Percentiles rank a stretch among this genome's conserved stretches.
phyloP scores from a whole-genome alignment of 805 yeast species.

The Candida nonsorbophila region DNA sequence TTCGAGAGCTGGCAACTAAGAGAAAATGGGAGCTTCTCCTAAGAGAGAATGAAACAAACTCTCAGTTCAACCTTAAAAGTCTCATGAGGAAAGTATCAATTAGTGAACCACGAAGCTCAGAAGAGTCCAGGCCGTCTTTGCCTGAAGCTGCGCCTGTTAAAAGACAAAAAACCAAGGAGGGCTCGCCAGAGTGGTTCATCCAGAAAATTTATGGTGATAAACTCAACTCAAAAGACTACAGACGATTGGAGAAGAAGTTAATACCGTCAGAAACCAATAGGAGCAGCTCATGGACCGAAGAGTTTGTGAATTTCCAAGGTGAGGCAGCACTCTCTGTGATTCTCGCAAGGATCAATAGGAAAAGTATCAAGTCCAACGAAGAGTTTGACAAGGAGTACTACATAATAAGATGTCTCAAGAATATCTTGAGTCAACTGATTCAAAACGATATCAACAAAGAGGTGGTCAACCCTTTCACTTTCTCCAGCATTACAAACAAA shows the following conservation, averaged over 20 bases:
- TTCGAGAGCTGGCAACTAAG: conserved; percentile 26
- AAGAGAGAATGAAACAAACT: conserved; percentile 35
- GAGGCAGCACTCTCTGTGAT: conserved; percentile 38
- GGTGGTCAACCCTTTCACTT: conserved; percentile 6
- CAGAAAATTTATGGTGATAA: conserved; percentile 29
- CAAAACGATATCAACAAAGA: conserved; percentile 7
- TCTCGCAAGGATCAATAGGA: conserved; percentile 31
- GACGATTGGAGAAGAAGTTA: conserved; percentile 29
- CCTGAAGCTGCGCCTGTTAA: too few species aligned
- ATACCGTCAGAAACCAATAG: conserved; percentile 13
- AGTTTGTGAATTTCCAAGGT: conserved; percentile 36
- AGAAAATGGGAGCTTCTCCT: conserved; percentile 41
- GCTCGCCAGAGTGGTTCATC: conserved; percentile 38
- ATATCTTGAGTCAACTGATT: conserved; percentile 21
- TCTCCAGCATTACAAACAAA: conserved; percentile 15
- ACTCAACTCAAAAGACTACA: conserved; percentile 26
- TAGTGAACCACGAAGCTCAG: too few species aligned
- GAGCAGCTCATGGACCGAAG: conserved; percentile 22
- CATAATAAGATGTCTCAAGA: conserved; percentile 34
- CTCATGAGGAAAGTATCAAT: conserved; percentile 2
- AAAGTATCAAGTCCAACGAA: conserved; percentile 40
- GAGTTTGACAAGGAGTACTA: conserved; percentile 36
- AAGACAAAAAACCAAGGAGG: conserved; percentile 23
- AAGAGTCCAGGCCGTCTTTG: too few species aligned
- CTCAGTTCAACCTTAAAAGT: conserved; percentile 27